Conservation (phyloP, 257 asterid species). For the Solanum piurae region DNA sequence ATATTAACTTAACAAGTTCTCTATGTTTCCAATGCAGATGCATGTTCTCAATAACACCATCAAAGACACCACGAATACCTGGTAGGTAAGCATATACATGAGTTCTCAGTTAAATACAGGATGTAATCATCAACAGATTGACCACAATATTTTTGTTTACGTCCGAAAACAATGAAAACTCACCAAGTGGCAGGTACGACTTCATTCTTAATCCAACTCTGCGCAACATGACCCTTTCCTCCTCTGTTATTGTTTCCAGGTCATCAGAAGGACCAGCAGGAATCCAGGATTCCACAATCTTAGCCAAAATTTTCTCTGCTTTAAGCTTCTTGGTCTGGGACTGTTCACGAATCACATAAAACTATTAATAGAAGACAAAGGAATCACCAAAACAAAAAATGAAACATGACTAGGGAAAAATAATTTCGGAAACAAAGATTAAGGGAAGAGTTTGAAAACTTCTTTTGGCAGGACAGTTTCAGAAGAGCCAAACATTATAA, state of each 20-base stretch:
- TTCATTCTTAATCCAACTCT: conserved; percentile 91
- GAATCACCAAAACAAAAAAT: neutral
- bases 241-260: conserved; percentile 94
- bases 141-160: neutral
- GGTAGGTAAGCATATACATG: conserved; percentile 10
- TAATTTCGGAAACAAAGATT: neutral
- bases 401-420: neutral
- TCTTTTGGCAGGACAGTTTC: neutral
- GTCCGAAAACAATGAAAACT: conserved; percentile 17
- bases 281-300: conserved; percentile 83
- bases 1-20: conserved; percentile 88
- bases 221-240: conserved; percentile 83
- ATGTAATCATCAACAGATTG: neutral
- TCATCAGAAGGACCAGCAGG: conserved; percentile 89
- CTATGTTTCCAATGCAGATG: conserved; percentile 98
- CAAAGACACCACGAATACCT: conserved; percentile 98
- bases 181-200: conserved; percentile 90
- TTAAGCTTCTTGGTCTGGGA: conserved; percentile 87
- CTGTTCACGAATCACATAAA: conserved; percentile 29
- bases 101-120: neutral
- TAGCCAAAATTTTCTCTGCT: conserved; percentile 77
- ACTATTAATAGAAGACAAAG: neutral
- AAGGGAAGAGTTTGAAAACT: neutral
- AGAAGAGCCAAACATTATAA: neutral
- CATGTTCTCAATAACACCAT: conserved; percentile 98